A percentile compares a stretch with the other conserved stretches of the same genome.
Evolutionary conservation across 805 yeast genomes (phyloP).

Genomic region (Candida multigemmis): DNA sequence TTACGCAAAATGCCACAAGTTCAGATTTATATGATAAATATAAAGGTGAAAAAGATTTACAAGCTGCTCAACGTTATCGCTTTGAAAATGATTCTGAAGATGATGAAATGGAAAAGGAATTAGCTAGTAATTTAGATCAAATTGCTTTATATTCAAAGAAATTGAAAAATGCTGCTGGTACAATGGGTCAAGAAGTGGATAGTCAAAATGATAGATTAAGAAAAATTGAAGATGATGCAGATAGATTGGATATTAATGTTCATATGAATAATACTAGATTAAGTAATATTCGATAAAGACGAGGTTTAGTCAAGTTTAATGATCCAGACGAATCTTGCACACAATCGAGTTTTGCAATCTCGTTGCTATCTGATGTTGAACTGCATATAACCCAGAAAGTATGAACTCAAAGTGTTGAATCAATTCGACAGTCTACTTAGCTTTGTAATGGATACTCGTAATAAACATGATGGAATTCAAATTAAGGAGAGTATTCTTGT

Average conservation of each 20-base stretch:
- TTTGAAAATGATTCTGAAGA: constrained; percentile 90
- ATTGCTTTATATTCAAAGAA: constrained; percentile 61
- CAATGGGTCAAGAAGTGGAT: constrained; percentile 70
- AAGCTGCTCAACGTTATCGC: constrained; percentile 61
- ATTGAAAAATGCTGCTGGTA: constrained; percentile 61
- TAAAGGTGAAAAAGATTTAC: constrained; percentile 42
- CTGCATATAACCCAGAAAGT: too few relatives aligned
- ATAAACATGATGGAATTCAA: constrained; percentile 12
- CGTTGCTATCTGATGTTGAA: too few relatives aligned
- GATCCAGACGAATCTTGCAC: too few relatives aligned
- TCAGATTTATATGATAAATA: constrained; percentile 36
- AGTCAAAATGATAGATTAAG: constrained; percentile 68
- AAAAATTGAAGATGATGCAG: constrained; percentile 76
- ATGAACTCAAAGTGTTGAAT: too few relatives aligned
- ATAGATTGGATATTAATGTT: constrained; percentile 73
- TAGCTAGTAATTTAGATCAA: constrained; percentile 75
- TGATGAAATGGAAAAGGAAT: constrained; percentile 84
- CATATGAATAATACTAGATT: constrained; percentile 68
- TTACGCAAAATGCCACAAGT: constrained; percentile 32
- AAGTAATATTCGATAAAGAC: constrained; percentile 42
- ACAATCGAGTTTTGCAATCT: too few relatives aligned
- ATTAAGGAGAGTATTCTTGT: constrained; percentile 30
- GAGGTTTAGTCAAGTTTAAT: too few relatives aligned
- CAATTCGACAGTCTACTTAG: too few relatives aligned
- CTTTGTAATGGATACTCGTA: too few relatives aligned